These are phyloP conservation scores for Talaromyces sp. DNA, from an alignment of 2,329 filamentous ascomycete species.

Conservation along the genomic window DNA sequence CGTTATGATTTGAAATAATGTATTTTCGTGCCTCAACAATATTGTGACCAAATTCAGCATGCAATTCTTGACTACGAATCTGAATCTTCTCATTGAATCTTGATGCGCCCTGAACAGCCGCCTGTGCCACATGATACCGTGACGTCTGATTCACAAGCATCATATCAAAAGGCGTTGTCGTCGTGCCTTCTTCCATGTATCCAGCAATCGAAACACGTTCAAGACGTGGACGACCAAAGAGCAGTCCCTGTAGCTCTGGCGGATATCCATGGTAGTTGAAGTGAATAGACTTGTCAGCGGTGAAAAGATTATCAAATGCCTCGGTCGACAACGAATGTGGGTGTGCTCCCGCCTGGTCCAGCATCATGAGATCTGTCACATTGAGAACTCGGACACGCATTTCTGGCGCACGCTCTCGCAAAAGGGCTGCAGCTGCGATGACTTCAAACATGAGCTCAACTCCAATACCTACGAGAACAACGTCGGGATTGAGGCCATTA, in stretches of 20 bases:
- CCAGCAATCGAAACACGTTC: constrained; percentile 60
- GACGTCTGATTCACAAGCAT: constrained; percentile 65
- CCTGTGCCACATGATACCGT: constrained; percentile 61
- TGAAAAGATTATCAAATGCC: constrained; percentile 61
- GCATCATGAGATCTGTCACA: constrained; percentile 67
- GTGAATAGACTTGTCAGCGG: constrained; percentile 56
- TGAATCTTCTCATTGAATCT: constrained; percentile 53
- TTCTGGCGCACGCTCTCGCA: constrained; percentile 54
- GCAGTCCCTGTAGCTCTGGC: constrained; percentile 61
- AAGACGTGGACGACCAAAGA: constrained; percentile 60
- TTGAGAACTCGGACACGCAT: constrained; percentile 65
- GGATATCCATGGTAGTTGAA: constrained; percentile 72
- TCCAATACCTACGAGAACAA: constrained; percentile 66
- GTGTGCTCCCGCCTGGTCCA: constrained; percentile 58
- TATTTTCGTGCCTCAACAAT: constrained; percentile 56
- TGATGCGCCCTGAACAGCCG: constrained; percentile 55
- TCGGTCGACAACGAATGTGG: constrained; percentile 60
- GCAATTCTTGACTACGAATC: constrained; percentile 48
- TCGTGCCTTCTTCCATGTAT: constrained; percentile 67
- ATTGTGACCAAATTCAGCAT: constrained; percentile 53
- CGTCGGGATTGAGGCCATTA: constrained; percentile 59
- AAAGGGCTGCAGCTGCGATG: constrained; percentile 61
- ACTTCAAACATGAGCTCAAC: constrained; percentile 69
- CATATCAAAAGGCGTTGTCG: constrained; percentile 71
- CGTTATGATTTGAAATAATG: constrained; percentile 57